Evolutionary conservation across 2,329 filamentous ascomycete genomes (phyloP).

Genomic region (Lachnellula suecica): DNA sequence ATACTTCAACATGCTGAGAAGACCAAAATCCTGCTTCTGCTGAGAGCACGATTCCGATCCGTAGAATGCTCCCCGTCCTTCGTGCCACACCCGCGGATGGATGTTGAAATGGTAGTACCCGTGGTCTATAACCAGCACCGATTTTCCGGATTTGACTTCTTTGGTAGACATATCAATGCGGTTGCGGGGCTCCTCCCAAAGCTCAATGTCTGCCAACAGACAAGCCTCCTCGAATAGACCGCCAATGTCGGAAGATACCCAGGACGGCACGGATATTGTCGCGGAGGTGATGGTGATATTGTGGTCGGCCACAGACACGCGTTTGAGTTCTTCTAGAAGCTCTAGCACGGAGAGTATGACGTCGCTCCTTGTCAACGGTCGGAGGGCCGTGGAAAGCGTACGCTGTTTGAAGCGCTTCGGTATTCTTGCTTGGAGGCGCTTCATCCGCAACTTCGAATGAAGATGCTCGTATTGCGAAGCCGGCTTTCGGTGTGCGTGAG

Average conservation of each 20-base stretch:
- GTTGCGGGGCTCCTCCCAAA: constrained; percentile 7
- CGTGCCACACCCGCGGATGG: constrained; percentile 1
- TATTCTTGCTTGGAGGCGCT: constrained; percentile 3
- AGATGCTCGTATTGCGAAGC: constrained; percentile 5
- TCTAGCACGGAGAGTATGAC: constrained; percentile 11
- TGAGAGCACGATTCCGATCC: neutral
- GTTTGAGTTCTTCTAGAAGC: constrained; percentile 13
- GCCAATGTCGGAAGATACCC: constrained; percentile 9
- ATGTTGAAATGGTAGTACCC: constrained; percentile 12
- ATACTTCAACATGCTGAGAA: neutral
- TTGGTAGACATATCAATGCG: constrained; percentile 7
- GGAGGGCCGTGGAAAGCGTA: neutral
- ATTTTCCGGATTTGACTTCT: neutral
- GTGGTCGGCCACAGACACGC: neutral
- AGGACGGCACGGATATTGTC: constrained; percentile 5
- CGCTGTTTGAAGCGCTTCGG: constrained; percentile 10
- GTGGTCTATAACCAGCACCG: constrained; percentile 12
- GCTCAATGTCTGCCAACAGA: constrained; percentile 16
- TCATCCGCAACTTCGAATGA: neutral
- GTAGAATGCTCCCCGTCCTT: neutral
- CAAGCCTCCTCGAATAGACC: constrained; percentile 18
- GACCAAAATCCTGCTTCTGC: neutral
- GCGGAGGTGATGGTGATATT: constrained; percentile 19
- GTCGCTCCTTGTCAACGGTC: constrained; percentile 1
- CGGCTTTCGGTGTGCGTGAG: neutral